Conservation (phyloP, 768 basidiomycete species). For the Tulasnella sp. region DNA sequence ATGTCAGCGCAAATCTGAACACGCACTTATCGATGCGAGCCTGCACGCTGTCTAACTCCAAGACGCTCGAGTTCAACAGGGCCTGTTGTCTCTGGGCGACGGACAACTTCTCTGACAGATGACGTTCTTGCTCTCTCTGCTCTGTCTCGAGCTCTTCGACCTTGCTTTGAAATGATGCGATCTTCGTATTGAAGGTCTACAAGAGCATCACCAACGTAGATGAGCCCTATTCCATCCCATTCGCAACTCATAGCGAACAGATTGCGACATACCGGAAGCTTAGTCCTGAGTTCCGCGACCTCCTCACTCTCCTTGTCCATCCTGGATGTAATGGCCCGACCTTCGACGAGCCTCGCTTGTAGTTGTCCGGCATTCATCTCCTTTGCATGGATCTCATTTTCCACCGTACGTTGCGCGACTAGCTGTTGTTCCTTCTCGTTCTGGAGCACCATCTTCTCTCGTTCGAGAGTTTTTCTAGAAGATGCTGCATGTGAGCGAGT, state of each 20-base stretch:
- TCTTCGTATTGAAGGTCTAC: slow-evolving; percentile 55
- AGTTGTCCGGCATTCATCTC: slow-evolving; percentile 41
- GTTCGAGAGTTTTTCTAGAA: slow-evolving; percentile 52
- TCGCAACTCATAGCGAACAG: too few species aligned
- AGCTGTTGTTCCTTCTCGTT: slow-evolving; percentile 55
- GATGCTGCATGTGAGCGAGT: neutral
- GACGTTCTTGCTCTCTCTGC: slow-evolving; percentile 39
- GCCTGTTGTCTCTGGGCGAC: slow-evolving; percentile 3
- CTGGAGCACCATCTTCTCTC: slow-evolving; percentile 46
- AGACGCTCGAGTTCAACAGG: slow-evolving; percentile 12
- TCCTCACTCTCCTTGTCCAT: slow-evolving; percentile 52
- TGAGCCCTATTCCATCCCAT: neutral
- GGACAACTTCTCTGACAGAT: slow-evolving; percentile 29
- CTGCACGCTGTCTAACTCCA: slow-evolving; percentile 31
- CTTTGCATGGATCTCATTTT: slow-evolving; percentile 52
- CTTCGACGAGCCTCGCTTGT: slow-evolving; percentile 34
- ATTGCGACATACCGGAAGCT: slow-evolving; percentile 9
- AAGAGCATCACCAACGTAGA: too few species aligned
- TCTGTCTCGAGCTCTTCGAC: slow-evolving; percentile 53
- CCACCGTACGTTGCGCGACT: slow-evolving; percentile 40
- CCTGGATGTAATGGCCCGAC: slow-evolving; percentile 42
- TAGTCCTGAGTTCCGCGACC: slow-evolving; percentile 26
- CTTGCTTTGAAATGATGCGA: slow-evolving; percentile 51
- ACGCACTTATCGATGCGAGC: slow-evolving; percentile 55
- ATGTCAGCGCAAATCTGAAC: neutral